phyloP scores from a whole-genome alignment of 495 filamentous ascomycete species.

The Aspergillus cristatus region DNA sequence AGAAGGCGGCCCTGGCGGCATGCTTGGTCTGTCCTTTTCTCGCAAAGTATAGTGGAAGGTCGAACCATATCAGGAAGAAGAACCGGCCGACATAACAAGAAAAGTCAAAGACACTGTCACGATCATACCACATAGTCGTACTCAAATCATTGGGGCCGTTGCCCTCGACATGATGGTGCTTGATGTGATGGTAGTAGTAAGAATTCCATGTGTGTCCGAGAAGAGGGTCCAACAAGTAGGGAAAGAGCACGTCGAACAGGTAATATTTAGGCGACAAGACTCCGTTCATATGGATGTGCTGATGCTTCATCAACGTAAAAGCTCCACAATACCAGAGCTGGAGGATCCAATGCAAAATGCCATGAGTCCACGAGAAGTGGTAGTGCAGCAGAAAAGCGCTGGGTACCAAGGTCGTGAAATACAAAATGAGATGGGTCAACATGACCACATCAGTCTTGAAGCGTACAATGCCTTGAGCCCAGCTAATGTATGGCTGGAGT shows the following conservation, averaged over 20 bases:
- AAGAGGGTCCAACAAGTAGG: constrained; percentile 64
- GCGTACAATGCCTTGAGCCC: constrained; percentile 47
- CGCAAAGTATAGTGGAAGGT: constrained; percentile 65
- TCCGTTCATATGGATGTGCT: constrained; percentile 73
- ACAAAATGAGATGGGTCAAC: constrained; percentile 65
- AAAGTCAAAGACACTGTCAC: constrained; percentile 56
- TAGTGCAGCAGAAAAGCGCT: constrained; percentile 55
- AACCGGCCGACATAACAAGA: constrained; percentile 63
- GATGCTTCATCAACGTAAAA: constrained; percentile 74
- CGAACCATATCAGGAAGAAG: constrained; percentile 60
- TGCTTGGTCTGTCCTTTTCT: constrained; percentile 41
- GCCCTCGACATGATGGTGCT: constrained; percentile 75
- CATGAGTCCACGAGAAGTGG: constrained; percentile 57
- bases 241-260: constrained; percentile 52
- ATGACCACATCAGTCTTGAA: constrained; percentile 63
- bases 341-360: constrained; percentile 50
- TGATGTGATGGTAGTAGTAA: constrained; percentile 79
- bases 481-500: constrained; percentile 45
- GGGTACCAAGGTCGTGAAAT: constrained; percentile 57
- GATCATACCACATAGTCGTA: constrained; percentile 67
- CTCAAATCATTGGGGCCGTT: constrained; percentile 71
- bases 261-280: constrained; percentile 43
- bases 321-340: constrained; percentile 55
- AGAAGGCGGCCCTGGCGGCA: constrained; percentile 43
- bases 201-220: constrained; percentile 79